These are phyloP conservation scores for Picea abies DNA, from an alignment of 83 land plant species.

Conservation along the genomic window DNA sequence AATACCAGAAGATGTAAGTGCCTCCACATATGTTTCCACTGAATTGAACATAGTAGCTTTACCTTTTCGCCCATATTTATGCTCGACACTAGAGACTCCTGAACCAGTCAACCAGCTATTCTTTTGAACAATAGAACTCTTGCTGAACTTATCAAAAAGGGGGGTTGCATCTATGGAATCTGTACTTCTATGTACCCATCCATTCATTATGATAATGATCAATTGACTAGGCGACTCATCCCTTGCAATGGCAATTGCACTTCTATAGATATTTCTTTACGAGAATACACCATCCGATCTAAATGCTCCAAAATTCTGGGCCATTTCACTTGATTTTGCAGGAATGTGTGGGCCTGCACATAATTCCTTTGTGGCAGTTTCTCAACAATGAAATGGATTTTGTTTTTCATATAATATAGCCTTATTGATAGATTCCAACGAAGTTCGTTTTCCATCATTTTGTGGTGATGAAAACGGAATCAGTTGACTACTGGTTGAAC, in stretches of 20 bases:
- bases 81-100: not conserved
- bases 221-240: conserved; percentile 51
- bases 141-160: conserved; percentile 13
- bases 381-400: not conserved
- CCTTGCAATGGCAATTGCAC: conserved; percentile 29
- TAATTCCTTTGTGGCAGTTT: conserved; percentile 4
- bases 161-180: conserved; percentile 37
- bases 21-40: too few species aligned
- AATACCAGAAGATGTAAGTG: too few species aligned
- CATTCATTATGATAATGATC: conserved; percentile 54
- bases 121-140: not conserved
- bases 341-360: not conserved
- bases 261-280: conserved; percentile 64
- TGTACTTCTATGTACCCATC: conserved; percentile 61
- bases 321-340: conserved; percentile 58
- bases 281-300: conserved; percentile 63
- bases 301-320: conserved; percentile 65
- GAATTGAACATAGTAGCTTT: too few species aligned
- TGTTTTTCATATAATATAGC: too few species aligned
- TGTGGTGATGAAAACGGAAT: not conserved
- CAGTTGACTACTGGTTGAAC: conserved; percentile 20
- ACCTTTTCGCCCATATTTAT: too few species aligned
- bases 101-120: not conserved
- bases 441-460: too few species aligned
- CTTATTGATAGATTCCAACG: too few species aligned